Conservation (phyloP, 176 grass and related monocot genomes). For the Musa schizocarpa region DNA sequence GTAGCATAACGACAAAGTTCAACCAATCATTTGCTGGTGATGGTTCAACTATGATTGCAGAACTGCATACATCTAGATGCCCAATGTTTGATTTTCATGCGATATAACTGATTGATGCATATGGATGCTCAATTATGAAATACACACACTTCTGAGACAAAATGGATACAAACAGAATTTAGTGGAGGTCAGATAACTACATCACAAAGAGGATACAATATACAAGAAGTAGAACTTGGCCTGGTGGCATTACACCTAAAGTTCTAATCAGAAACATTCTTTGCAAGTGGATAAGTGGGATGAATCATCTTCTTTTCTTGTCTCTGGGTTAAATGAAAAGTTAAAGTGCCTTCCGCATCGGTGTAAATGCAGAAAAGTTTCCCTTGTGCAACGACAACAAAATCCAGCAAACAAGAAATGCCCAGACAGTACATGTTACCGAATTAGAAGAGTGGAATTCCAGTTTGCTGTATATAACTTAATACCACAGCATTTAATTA, state of each 20-base stretch:
- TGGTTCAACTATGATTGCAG: neutral
- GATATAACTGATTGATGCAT: neutral
- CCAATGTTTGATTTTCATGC: neutral
- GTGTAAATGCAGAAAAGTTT: neutral
- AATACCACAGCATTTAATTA: neutral
- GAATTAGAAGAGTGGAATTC: neutral
- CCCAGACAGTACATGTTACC: neutral
- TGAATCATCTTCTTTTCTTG: conserved; percentile 7
- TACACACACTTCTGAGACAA: neutral
- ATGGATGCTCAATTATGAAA: neutral
- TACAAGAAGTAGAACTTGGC: neutral
- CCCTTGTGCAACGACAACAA: neutral
- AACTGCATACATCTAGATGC: neutral
- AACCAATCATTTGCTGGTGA: neutral
- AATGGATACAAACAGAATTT: neutral
- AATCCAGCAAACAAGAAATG: neutral
- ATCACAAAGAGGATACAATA: neutral
- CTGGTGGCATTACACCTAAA: neutral
- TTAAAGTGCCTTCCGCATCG: neutral
- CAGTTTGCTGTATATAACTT: neutral
- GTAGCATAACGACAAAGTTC: neutral
- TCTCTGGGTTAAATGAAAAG: neutral
- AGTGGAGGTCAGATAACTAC: neutral
- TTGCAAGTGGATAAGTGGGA: neutral
- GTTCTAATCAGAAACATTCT: neutral